phyloP scores from a whole-genome alignment of 139 green algal genomes.

The Picochlorum costavermella region DNA sequence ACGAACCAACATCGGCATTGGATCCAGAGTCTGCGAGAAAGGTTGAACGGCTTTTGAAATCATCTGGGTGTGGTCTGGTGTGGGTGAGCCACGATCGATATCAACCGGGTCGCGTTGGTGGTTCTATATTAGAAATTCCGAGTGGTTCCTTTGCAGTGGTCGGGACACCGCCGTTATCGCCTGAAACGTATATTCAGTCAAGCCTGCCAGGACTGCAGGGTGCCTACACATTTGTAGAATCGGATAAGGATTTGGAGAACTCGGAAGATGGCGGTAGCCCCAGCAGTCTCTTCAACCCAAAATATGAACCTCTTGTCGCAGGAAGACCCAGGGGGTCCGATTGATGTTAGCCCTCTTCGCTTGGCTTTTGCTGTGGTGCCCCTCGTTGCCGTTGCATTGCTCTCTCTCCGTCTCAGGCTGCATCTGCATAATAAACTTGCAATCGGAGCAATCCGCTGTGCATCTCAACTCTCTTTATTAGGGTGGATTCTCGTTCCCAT shows the following conservation, averaged over 20 bases:
- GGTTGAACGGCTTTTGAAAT: constrained; percentile 57
- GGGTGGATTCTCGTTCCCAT: constrained; percentile 70
- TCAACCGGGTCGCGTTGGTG: constrained; percentile 63
- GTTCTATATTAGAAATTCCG: constrained; percentile 60
- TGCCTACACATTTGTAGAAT: no score
- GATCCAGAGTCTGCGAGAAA: constrained; percentile 42
- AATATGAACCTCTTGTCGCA: no score
- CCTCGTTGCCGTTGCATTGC: constrained; percentile 19
- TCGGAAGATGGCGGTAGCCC: no score
- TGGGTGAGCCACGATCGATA: constrained; percentile 74
- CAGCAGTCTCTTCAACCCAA: no score
- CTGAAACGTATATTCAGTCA: not conserved
- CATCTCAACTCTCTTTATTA: constrained; percentile 54
- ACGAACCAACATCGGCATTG: constrained; percentile 72
- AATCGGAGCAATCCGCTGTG: constrained; percentile 24
- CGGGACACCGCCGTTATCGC: constrained; percentile 1
- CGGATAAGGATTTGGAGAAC: no score
- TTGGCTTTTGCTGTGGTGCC: constrained; percentile 26
- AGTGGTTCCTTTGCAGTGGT: constrained; percentile 23
- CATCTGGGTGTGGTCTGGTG: constrained; percentile 45
- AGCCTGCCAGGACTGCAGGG: not conserved
- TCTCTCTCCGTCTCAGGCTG: constrained; percentile 36
- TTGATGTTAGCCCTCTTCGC: constrained; percentile 11
- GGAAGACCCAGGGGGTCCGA: not conserved
- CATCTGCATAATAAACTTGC: constrained; percentile 30